Base-by-base conservation (phyloP, 768 basidiomycete species). In the Grammothele lineata region DNA sequence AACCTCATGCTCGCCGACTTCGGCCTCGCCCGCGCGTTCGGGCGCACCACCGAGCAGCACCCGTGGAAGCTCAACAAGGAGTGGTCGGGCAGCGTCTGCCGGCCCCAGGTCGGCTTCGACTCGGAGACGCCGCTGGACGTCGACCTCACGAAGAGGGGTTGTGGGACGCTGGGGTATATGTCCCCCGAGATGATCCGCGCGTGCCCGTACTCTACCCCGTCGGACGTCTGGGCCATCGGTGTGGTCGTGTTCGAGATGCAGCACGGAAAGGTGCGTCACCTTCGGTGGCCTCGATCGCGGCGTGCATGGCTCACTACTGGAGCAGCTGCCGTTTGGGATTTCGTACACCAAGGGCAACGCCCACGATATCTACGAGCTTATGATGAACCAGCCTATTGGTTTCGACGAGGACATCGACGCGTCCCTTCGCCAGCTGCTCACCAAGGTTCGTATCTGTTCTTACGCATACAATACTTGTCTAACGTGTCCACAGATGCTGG, bases 151-250 rank as follows among this genome's bases (percentile, higher is more conserved):
- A n/a, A n/a, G n/a, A n/a, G n/a, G n/a, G n/a, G n/a, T n/a, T n/a
- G n/a, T n/a, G n/a, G n/a, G n/a, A n/a, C n/a, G n/a, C n/a, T n/a
- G n/a, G n/a, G n/a, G n/a, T n/a, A n/a, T n/a, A n/a, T n/a, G n/a
- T n/a, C n/a, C n/a, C n/a, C n/a, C n/a, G n/a, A n/a, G n/a, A n/a
- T n/a, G n/a, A n/a, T n/a, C n/a, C n/a, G n/a, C n/a, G n/a, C n/a
- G n/a, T n/a, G n/a, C n/a, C n/a, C n/a, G n/a, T n/a, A n/a, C n/a
- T n/a, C n/a, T 7, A 69, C 68, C 33, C 65, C 66, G 48, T 70
- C 67, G 8, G 74, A 76, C 48, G 65, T 72, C 32, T 76, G 70
- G 70, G 65, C 65, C 14, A 58, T 72, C 33, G 73, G 71, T n/a
- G 69, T 73, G 53, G 68, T 74, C 58, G 34, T 60, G 21, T 54